A percentile compares a stretch with the other conserved stretches of the same genome.
phyloP scores from a whole-genome alignment of 306 rosid genomes.

The Crotalaria pallida region DNA sequence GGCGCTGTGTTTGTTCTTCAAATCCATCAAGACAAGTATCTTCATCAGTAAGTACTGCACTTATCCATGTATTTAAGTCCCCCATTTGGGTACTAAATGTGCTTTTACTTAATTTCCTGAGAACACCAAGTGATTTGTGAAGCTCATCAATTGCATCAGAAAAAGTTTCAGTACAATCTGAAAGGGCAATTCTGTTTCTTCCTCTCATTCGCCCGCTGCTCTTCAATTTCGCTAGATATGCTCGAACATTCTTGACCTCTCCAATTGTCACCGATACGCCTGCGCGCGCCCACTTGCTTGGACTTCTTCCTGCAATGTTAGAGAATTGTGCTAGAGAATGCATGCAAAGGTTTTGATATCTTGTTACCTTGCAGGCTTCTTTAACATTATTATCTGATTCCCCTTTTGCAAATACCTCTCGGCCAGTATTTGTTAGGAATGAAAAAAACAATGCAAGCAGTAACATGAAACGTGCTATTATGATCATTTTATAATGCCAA shows the following conservation, averaged over 20 bases:
- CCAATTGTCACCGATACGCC: conserved; percentile 59
- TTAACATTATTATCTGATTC: conserved; percentile 26
- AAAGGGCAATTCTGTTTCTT: conserved; percentile 42
- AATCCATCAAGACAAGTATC: conserved; percentile 67
- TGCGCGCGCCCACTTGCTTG: conserved; percentile 65
- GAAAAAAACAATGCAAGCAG: neutral
- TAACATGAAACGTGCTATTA: neutral
- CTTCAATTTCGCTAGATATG: conserved; percentile 27
- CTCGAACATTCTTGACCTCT: conserved; percentile 35
- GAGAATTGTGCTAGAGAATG: conserved; percentile 49
- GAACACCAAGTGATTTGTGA: conserved; percentile 49
- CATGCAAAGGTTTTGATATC: conserved; percentile 42
- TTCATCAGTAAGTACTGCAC: conserved; percentile 58
- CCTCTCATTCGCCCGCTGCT: conserved; percentile 12
- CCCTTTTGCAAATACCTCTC: conserved; percentile 13
- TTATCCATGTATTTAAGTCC: conserved; percentile 63
- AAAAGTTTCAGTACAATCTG: conserved; percentile 52
- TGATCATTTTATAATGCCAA: conserved; percentile 14
- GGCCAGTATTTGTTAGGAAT: neutral
- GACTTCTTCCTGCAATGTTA: conserved; percentile 45
- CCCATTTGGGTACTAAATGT: conserved; percentile 47
- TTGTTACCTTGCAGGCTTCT: conserved; percentile 67
- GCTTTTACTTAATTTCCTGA: conserved; percentile 43
- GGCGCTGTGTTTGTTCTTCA: conserved; percentile 15
- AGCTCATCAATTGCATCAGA: conserved; percentile 48